Conservation (phyloP, 2,329 filamentous ascomycete species). For the Lecanicillium sp. region DNA sequence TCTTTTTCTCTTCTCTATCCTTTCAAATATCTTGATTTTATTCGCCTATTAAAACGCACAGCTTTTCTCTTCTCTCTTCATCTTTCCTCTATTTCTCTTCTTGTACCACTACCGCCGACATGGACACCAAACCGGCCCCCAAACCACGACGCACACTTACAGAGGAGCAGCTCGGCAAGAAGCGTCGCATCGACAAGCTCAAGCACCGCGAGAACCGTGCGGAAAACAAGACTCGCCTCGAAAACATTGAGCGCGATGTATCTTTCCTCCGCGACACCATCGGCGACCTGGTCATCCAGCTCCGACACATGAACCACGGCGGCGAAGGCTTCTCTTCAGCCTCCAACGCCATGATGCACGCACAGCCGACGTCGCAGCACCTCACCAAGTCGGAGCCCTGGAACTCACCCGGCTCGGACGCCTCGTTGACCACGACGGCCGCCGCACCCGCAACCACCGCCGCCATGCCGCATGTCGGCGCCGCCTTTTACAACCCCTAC, state of each 20-base stretch:
- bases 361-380: neutral
- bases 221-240: conserved; percentile 22
- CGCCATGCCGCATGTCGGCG: conserved; percentile 9
- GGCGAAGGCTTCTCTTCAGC: neutral
- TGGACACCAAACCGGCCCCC: neutral
- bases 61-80: neutral
- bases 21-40: too few species aligned
- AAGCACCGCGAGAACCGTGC: conserved; percentile 23
- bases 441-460: conserved; percentile 14
- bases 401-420: conserved; percentile 2
- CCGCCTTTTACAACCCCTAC: neutral
- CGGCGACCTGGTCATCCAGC: conserved; percentile 17
- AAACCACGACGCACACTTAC: conserved; percentile 15
- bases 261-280: conserved; percentile 19
- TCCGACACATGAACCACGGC: conserved; percentile 7
- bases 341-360: neutral
- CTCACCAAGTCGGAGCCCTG: neutral
- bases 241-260: conserved; percentile 23
- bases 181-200: conserved; percentile 21
- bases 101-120: neutral
- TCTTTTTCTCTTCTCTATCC: too few species aligned
- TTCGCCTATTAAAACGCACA: too few species aligned
- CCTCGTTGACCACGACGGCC: conserved; percentile 3
- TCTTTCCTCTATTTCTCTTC: neutral
- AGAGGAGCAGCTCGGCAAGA: conserved; percentile 23